Evolutionary conservation across 768 basidiomycete species (phyloP), one percentile per base, ranked within the genome.

Genomic region (Tricholoma flavovirens): DNA sequence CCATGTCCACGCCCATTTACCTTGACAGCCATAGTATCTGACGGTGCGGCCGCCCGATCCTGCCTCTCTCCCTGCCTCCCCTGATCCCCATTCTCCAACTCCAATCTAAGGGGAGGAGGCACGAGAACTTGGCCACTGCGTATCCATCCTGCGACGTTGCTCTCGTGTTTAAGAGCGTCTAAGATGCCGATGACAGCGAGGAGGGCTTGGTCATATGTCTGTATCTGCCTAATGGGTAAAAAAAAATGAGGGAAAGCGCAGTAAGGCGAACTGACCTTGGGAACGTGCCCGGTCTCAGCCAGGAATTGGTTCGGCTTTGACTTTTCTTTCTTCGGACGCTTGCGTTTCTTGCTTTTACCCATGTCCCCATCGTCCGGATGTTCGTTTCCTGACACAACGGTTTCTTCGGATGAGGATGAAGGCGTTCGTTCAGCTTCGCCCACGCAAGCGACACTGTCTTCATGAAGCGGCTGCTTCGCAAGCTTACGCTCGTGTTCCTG

Each of bases 161-260:
- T 75, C 69, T 89, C 79, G 33, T 60, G 45, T 65, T 82, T 84
- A 11, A 83, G 59, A 17, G 71, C 73, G 48, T 88, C 84, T n/a
- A 90, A 69, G 14, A 89, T 71, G 7, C 88, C 88, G n/a, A 88
- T 71, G 15, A 88, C 78, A 0, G 84, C 86, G 1, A 89, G 75
- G 14, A 87, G 73, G 0, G 77, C 84, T 55, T 71, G 70, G 66
- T 89, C 87, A 60, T 74, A 75, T 32, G 30, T 32, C 30, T 11
- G 30, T 32, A 11, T 8, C 30, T 32, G 30, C 8, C 10, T 32
- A 8, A 11, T 7, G 30, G 3, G 30, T 32, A 3, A 32, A 32
- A 11, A 8, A 32, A 32, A 11, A 11, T 32, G 6, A 32, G 10
- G 30, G 30, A 5, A 26, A 5, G 24, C 5, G 5, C 5, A 26